phyloP scores from a whole-genome alignment of 352 stramenopile species.

The Elongisporangium anandrum region DNA sequence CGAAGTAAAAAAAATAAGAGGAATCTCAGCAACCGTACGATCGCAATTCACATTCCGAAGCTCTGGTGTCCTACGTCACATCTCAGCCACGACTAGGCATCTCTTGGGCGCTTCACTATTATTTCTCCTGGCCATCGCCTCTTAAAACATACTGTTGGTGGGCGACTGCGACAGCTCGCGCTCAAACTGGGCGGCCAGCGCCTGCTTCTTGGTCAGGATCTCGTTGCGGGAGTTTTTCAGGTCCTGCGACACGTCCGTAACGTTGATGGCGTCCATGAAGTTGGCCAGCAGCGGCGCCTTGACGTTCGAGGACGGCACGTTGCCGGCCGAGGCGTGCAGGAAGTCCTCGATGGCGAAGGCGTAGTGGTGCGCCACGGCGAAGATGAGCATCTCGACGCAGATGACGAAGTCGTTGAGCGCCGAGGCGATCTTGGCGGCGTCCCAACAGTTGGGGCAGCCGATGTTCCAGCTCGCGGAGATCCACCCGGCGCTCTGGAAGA shows the following conservation, averaged over 20 bases:
- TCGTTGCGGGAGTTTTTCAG: conserved; percentile 82
- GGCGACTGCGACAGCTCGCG: conserved; percentile 64
- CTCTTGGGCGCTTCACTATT: background rate
- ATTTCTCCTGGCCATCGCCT: background rate
- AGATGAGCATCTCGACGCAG: conserved; percentile 93
- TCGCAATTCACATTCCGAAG: background rate
- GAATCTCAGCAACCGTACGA: too few species aligned
- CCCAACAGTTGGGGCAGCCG: conserved; percentile 79
- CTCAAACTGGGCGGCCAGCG: conserved; percentile 80
- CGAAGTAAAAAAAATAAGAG: too few species aligned
- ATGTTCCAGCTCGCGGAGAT: conserved; percentile 87
- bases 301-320: conserved; percentile 65
- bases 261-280: conserved; percentile 89
- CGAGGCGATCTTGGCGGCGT: conserved; percentile 82
- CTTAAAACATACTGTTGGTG: conserved; percentile 46
- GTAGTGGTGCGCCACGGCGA: conserved; percentile 90
- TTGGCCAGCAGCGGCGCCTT: conserved; percentile 83
- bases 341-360: conserved; percentile 92
- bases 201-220: conserved; percentile 88
- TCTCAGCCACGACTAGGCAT: background rate
- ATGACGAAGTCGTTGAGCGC: conserved; percentile 94
- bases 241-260: conserved; percentile 84
- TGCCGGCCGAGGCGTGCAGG: conserved; percentile 31
- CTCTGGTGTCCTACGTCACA: background rate
- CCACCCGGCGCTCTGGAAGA: conserved; percentile 81